Percentiles rank a stretch among this genome's conserved stretches.
Conservation (phyloP, 305 asterid genomes). For the Rubia tinctorum region DNA sequence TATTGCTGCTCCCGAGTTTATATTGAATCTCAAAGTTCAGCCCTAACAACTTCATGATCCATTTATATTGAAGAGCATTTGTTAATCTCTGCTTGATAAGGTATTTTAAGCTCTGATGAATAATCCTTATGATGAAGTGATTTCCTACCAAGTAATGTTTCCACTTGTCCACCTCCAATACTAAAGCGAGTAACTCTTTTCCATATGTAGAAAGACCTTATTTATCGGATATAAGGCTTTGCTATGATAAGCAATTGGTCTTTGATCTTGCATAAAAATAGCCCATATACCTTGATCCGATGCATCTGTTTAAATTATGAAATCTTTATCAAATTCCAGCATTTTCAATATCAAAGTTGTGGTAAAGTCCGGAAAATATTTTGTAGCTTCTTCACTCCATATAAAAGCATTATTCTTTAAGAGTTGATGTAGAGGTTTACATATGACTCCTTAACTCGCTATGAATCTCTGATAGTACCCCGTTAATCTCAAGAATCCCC, state of each 20-base stretch:
- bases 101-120: neutral
- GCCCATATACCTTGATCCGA: neutral
- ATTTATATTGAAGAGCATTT: neutral
- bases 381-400: neutral
- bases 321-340: neutral
- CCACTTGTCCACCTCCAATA: neutral
- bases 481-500: neutral
- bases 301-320: too few relatives aligned
- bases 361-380: neutral
- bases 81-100: neutral
- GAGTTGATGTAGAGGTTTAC: neutral
- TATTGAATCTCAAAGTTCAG: neutral
- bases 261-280: neutral
- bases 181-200: neutral
- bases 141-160: neutral
- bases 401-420: neutral
- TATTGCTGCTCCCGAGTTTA: neutral
- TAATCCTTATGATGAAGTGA: neutral
- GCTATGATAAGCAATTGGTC: neutral
- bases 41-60: neutral
- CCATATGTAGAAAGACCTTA: neutral
- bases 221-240: neutral
- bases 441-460: neutral
- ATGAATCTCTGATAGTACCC: neutral
- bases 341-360: neutral